Conservation (phyloP, 1,284 basidiomycete species). For the Trichosporon ovoides region DNA sequence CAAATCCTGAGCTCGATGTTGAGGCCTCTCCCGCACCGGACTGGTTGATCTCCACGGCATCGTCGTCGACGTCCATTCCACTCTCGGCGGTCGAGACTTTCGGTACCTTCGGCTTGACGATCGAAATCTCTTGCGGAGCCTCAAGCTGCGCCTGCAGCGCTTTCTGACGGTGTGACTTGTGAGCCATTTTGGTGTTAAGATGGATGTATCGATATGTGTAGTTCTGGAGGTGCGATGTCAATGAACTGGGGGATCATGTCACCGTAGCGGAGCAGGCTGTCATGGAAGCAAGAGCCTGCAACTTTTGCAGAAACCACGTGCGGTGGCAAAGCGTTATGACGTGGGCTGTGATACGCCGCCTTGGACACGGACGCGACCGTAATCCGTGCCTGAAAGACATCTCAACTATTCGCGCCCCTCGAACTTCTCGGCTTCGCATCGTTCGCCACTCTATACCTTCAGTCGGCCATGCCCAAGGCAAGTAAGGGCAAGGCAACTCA, state of each 20-base stretch:
- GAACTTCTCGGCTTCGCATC: not conserved
- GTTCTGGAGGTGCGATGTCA: not conserved
- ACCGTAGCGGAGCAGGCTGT: not conserved
- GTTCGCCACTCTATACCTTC: not conserved
- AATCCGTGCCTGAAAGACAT: constrained; percentile 1
- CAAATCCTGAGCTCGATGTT: constrained; percentile 40
- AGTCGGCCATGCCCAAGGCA: constrained; percentile 7
- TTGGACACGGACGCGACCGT: not conserved
- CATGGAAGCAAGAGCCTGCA: not conserved
- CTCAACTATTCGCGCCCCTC: not conserved
- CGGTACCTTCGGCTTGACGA: constrained; percentile 32
- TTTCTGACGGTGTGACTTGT: constrained; percentile 49
- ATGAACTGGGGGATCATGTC: too few relatives aligned
- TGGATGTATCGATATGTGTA: not conserved
- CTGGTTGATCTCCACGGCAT: constrained; percentile 26
- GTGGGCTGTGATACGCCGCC: not conserved
- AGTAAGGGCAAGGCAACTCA: not conserved
- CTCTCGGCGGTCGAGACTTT: constrained; percentile 14
- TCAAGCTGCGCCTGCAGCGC: constrained; percentile 48
- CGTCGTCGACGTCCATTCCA: constrained; percentile 31
- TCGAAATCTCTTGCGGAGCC: constrained; percentile 40
- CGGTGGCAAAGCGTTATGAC: constrained; percentile 8
- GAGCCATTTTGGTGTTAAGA: constrained; percentile 40
- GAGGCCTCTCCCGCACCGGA: constrained; percentile 21
- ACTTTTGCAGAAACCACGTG: constrained; percentile 13